A percentile compares a stretch with the other conserved stretches of the same genome.
Evolutionary conservation across 192 early-diverging fungal genomes (phyloP).

Genomic region (Phlyctochytrium bullatum): DNA sequence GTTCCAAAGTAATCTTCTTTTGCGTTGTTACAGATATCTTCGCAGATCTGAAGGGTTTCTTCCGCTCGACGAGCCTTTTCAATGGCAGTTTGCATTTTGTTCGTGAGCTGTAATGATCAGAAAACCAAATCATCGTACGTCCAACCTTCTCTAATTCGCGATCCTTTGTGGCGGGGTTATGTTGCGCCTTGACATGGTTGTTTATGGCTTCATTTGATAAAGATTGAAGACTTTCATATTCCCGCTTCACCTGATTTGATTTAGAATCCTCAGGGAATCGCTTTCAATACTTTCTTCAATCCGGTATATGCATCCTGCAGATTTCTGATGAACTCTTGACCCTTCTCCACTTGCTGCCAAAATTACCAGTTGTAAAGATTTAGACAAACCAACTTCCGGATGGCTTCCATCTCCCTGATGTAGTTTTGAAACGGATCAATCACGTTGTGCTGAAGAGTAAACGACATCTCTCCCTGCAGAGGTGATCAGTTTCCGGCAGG

Average conservation of each 20-base stretch:
- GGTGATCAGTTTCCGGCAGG: neutral
- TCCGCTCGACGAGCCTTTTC: constrained; percentile 39
- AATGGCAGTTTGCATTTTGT: constrained; percentile 23
- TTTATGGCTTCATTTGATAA: constrained; percentile 25
- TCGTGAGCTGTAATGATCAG: constrained; percentile 20
- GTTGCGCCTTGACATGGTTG: constrained; percentile 25
- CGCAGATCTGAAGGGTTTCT: constrained; percentile 35
- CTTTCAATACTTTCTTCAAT: constrained; percentile 28
- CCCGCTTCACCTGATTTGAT: constrained; percentile 30
- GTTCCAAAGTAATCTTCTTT: constrained; percentile 42
- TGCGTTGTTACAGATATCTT: constrained; percentile 31
- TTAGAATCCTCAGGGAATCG: neutral
- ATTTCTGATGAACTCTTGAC: constrained; percentile 26
- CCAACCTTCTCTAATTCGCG: constrained; percentile 39
- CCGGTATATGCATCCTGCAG: constrained; percentile 34
- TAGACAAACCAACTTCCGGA: constrained; percentile 19
- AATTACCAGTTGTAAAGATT: neutral
- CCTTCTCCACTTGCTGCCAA: constrained; percentile 35
- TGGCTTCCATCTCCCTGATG: constrained; percentile 43
- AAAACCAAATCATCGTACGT: neutral
- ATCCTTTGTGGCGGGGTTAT: constrained; percentile 23
- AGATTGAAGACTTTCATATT: constrained; percentile 24
- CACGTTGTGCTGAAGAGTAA: constrained; percentile 33
- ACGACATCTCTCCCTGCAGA: constrained; percentile 27
- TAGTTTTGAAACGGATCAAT: constrained; percentile 29